These are phyloP conservation scores for Glycine latifolia DNA, from an alignment of 306 rosid species.

Conservation along the genomic window DNA sequence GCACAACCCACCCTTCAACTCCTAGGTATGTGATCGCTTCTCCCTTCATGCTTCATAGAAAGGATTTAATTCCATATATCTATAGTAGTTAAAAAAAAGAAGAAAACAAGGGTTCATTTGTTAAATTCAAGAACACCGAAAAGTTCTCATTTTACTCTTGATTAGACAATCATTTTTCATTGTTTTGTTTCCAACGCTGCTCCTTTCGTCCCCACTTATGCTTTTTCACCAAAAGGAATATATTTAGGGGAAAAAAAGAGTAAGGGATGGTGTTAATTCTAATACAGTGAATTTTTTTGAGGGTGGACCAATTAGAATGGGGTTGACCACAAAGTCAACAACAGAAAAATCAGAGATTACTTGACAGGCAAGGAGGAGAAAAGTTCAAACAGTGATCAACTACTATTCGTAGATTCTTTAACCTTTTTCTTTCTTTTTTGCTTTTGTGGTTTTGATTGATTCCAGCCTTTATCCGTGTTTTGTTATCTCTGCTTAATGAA, in stretches of 20 bases:
- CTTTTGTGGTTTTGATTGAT: neutral
- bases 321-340: conserved; percentile 19
- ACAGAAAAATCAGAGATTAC: neutral
- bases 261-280: neutral
- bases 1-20: too few species aligned
- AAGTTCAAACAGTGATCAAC: neutral
- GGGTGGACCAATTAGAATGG: neutral
- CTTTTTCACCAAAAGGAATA: neutral
- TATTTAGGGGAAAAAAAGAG: neutral
- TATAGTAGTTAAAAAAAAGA: too few species aligned
- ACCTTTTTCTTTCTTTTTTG: neutral
- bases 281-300: neutral
- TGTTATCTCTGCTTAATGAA: neutral
- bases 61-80: too few species aligned
- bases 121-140: neutral
- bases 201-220: neutral
- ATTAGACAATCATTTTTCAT: neutral
- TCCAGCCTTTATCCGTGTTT: neutral
- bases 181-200: neutral
- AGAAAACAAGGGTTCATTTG: neutral
- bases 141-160: neutral
- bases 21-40: too few species aligned
- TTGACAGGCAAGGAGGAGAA: conserved; percentile 17
- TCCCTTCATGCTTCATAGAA: too few species aligned
- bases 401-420: neutral